These are phyloP conservation scores for Aspergillus incahuasiensis DNA, from an alignment of 495 filamentous ascomycete genomes.

Conservation along the genomic window DNA sequence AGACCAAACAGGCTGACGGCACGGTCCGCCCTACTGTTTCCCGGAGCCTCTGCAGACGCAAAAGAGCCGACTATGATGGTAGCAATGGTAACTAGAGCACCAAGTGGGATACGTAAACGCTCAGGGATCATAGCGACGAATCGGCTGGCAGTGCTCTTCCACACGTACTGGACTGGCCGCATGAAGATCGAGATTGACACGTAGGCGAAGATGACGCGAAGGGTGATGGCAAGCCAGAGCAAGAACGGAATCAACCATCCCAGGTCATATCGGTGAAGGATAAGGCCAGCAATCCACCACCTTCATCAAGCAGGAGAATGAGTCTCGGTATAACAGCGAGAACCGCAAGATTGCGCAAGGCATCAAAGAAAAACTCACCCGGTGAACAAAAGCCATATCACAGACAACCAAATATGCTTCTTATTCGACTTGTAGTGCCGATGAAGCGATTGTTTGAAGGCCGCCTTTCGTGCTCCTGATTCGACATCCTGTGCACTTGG, in stretches of 20 bases:
- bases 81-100: slow-evolving; percentile 54
- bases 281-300: slow-evolving; percentile 84
- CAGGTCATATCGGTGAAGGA: slow-evolving; percentile 65
- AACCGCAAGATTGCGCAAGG: neutral
- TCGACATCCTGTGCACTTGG: slow-evolving; percentile 28
- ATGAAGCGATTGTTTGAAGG: slow-evolving; percentile 17
- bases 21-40: slow-evolving; percentile 75
- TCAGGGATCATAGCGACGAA: slow-evolving; percentile 55
- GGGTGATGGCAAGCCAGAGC: slow-evolving; percentile 66
- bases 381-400: slow-evolving; percentile 55
- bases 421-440: slow-evolving; percentile 20
- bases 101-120: slow-evolving; percentile 54
- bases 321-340: slow-evolving; percentile 2
- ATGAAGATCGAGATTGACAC: slow-evolving; percentile 62
- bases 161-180: slow-evolving; percentile 59
- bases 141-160: slow-evolving; percentile 56
- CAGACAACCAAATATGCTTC: slow-evolving; percentile 42
- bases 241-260: slow-evolving; percentile 86
- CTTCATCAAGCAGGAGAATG: slow-evolving; percentile 34
- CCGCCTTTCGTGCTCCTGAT: slow-evolving; percentile 22
- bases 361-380: slow-evolving; percentile 42
- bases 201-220: slow-evolving; percentile 71
- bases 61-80: slow-evolving; percentile 75
- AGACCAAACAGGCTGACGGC: slow-evolving; percentile 79
- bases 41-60: slow-evolving; percentile 58